Percentiles rank a stretch among this genome's conserved stretches.
Conservation (phyloP, 306 rosid genomes). For the Castanospermum australe region DNA sequence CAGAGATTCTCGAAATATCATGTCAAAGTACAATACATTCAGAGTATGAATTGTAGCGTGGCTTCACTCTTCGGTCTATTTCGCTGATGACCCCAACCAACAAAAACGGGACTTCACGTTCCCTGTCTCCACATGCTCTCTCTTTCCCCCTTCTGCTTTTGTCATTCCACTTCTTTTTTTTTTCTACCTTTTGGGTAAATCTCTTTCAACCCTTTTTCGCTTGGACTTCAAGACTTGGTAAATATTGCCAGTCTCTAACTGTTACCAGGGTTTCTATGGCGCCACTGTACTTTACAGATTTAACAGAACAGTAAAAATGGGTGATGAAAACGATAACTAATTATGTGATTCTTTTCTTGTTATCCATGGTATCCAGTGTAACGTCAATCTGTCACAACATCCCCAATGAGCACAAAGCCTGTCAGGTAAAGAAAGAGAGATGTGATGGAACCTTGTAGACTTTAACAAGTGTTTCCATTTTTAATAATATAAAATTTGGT, state of each 20-base stretch:
- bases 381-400: slow-evolving; percentile 52
- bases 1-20: slow-evolving; percentile 54
- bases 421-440: slow-evolving; percentile 44
- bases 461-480: background rate
- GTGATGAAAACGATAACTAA: slow-evolving; percentile 39
- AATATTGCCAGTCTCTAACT: slow-evolving; percentile 19
- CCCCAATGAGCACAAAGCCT: slow-evolving; percentile 40
- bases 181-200: background rate
- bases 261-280: slow-evolving; percentile 26
- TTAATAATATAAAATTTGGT: background rate
- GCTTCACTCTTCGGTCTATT: slow-evolving; percentile 23
- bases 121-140: background rate
- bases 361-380: slow-evolving; percentile 34
- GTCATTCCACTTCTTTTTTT: background rate
- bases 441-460: slow-evolving; percentile 51
- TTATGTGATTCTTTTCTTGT: slow-evolving; percentile 45
- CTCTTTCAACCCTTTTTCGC: background rate
- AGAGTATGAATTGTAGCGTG: slow-evolving; percentile 46
- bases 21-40: slow-evolving; percentile 52
- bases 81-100: slow-evolving; percentile 34
- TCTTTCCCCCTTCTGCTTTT: background rate
- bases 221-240: background rate
- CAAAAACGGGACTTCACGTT: slow-evolving; percentile 40
- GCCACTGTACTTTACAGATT: slow-evolving; percentile 9
- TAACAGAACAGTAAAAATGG: slow-evolving; percentile 25